These are phyloP conservation scores for Pythium brassicae DNA, from an alignment of 352 stramenopile genomes.

Conservation along the genomic window DNA sequence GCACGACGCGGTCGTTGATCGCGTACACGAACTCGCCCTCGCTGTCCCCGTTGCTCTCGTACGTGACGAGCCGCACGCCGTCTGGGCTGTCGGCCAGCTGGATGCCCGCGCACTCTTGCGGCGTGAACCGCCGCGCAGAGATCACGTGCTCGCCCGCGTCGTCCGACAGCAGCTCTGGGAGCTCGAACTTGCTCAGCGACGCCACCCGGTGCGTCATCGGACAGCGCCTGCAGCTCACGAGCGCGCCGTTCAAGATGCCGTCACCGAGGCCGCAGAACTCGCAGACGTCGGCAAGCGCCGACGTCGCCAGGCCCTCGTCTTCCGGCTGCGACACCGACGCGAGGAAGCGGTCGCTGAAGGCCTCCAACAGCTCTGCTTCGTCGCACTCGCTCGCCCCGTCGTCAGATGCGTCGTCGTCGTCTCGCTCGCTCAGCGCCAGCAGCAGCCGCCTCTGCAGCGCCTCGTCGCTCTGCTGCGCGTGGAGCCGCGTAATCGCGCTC, in stretches of 20 bases:
- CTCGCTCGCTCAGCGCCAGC: too few species aligned
- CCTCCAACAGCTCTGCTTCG: conserved; percentile 48
- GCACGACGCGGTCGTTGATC: conserved; percentile 51
- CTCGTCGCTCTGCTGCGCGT: conserved; percentile 5
- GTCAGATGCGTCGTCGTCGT: conserved; percentile 22
- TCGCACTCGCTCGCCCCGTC: conserved; percentile 34
- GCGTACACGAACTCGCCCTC: conserved; percentile 30
- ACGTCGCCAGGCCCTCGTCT: background rate
- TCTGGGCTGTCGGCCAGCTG: conserved; percentile 11
- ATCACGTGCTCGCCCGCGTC: conserved; percentile 5
- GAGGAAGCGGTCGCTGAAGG: conserved; percentile 51
- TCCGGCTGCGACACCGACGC: background rate
- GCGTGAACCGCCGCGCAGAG: conserved; percentile 2
- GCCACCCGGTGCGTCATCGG: conserved; percentile 33
- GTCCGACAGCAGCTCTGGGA: conserved; percentile 36
- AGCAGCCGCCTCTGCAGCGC: conserved; percentile 8
- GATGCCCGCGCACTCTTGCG: conserved; percentile 11
- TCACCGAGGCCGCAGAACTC: conserved; percentile 61
- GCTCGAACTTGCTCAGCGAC: conserved; percentile 42
- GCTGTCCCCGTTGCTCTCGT: background rate
- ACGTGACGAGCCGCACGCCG: conserved; percentile 10
- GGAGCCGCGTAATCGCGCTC: conserved; percentile 26
- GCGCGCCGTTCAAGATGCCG: conserved; percentile 53
- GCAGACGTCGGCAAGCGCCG: conserved; percentile 17
- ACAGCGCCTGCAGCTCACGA: conserved; percentile 50